Percentiles rank a stretch among this genome's conserved stretches.
Evolutionary conservation across 2,329 filamentous ascomycete species (phyloP).

Genomic region (Cercospora sp.): DNA sequence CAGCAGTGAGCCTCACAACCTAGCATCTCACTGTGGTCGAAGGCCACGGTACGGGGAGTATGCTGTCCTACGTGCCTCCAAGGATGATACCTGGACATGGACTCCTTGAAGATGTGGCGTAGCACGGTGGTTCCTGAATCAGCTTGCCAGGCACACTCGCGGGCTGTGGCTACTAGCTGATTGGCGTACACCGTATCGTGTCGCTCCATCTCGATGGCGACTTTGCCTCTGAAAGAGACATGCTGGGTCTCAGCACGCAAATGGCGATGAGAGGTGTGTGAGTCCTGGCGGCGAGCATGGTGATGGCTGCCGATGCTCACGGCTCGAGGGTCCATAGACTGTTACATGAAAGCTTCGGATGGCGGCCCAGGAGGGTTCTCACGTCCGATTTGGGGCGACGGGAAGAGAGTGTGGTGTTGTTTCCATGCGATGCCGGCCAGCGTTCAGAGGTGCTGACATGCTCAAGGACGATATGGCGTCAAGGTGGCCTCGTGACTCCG

Average conservation of each 20-base stretch:
- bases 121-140: not conserved
- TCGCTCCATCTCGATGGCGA: constrained; percentile 1
- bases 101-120: not conserved
- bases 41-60: not conserved
- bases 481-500: no score
- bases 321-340: not conserved
- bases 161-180: not conserved
- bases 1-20: not conserved
- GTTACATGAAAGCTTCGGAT: not conserved
- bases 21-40: not conserved
- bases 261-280: not conserved
- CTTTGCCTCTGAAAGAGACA: not conserved
- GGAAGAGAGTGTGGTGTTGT: not conserved
- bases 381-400: not conserved
- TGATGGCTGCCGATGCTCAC: not conserved
- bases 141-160: not conserved
- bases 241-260: not conserved
- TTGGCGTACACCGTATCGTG: not conserved
- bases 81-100: not conserved
- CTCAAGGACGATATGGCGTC: no score
- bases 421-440: no score
- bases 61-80: constrained; percentile 4
- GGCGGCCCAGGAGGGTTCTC: no score
- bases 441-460: no score
- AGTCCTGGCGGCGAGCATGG: not conserved